phyloP scores from a whole-genome alignment of 495 filamentous ascomycete genomes.

The Penicillium diatomitis region DNA sequence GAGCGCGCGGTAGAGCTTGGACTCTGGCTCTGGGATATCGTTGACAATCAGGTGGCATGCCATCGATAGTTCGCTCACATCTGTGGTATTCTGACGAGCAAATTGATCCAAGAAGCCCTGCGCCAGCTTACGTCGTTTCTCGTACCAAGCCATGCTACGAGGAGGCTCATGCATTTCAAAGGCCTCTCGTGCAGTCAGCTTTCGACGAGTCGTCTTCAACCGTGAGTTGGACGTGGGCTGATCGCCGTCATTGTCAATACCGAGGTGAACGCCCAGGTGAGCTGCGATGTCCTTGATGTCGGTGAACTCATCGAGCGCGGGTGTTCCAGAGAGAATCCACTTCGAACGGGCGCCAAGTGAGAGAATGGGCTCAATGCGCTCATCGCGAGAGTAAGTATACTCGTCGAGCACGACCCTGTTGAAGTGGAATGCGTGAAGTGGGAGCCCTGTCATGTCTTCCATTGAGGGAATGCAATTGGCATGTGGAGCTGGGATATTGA shows the following conservation, averaged over 20 bases:
- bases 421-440: conserved; percentile 53
- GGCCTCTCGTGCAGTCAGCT: conserved; percentile 32
- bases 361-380: conserved; percentile 20
- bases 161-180: conserved; percentile 37
- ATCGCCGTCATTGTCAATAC: conserved; percentile 39
- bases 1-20: conserved; percentile 38
- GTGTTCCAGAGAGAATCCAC: conserved; percentile 65
- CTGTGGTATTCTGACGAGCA: conserved; percentile 41
- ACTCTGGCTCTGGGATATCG: conserved; percentile 30
- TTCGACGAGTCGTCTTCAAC: conserved; percentile 12
- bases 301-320: conserved; percentile 44
- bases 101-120: conserved; percentile 46
- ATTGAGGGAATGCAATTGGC: neutral
- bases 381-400: conserved; percentile 47
- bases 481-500: conserved; percentile 12
- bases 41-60: conserved; percentile 29
- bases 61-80: conserved; percentile 35
- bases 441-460: conserved; percentile 20
- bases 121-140: conserved; percentile 36
- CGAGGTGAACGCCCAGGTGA: conserved; percentile 47
- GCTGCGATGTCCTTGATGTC: conserved; percentile 50
- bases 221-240: conserved; percentile 25
- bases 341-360: conserved; percentile 40
- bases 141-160: conserved; percentile 44
- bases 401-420: conserved; percentile 61